A percentile compares a stretch with the other conserved stretches of the same genome.
Evolutionary conservation across 495 filamentous ascomycete species (phyloP).

Genomic region (Xylaria bambusicola): DNA sequence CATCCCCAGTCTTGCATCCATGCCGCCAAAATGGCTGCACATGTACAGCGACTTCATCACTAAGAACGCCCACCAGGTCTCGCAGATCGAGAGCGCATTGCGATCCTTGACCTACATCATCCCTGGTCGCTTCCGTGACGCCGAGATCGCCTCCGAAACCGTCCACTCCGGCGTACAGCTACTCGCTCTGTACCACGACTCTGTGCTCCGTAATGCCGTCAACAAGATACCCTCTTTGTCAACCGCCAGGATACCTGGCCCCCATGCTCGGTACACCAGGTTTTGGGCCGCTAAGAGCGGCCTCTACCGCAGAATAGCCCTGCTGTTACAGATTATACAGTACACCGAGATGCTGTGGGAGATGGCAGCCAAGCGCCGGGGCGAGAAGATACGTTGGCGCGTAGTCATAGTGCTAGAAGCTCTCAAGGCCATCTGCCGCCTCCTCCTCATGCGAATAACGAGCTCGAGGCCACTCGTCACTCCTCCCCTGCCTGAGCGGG

Average conservation of each 20-base stretch:
- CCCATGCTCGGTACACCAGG: conserved; percentile 85
- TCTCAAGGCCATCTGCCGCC: conserved; percentile 82
- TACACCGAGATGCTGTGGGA: conserved; percentile 91
- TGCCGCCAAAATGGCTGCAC: conserved; percentile 73
- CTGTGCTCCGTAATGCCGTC: conserved; percentile 71
- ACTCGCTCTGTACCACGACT: conserved; percentile 91
- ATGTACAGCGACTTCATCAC: conserved; percentile 91
- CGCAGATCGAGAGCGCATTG: conserved; percentile 89
- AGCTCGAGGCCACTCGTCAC: conserved; percentile 80
- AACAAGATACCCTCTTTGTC: conserved; percentile 43
- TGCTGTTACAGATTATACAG: conserved; percentile 82
- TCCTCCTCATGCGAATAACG: conserved; percentile 81
- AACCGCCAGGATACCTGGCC: conserved; percentile 55
- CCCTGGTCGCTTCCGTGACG: conserved; percentile 89
- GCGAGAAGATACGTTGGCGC: conserved; percentile 84
- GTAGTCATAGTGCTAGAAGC: conserved; percentile 85
- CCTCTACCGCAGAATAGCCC: conserved; percentile 74
- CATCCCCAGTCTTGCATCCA: conserved; percentile 31
- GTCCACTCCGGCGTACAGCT: conserved; percentile 87
- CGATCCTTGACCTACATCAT: conserved; percentile 94
- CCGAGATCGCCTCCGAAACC: conserved; percentile 91
- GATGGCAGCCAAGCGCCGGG: conserved; percentile 76
- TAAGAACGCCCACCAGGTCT: conserved; percentile 87
- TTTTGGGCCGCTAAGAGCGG: conserved; percentile 80
- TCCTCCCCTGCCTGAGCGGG: conserved; percentile 84